Evolutionary conservation across 148 eudicot species (phyloP).

Genomic region (Suaeda aralocaspica): DNA sequence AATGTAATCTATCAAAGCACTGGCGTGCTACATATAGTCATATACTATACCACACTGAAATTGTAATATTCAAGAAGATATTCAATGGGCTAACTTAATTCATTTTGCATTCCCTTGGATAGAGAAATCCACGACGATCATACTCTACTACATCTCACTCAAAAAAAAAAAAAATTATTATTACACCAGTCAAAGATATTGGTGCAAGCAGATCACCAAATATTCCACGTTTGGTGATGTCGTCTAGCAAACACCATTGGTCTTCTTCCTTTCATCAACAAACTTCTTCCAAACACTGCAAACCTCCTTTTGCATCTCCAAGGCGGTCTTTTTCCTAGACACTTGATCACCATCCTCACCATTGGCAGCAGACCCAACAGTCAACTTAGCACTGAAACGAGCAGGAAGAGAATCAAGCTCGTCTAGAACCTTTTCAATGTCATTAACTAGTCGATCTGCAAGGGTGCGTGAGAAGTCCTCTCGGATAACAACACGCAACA

Average conservation of each 20-base stretch:
- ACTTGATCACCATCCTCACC: background rate
- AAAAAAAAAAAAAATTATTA: background rate
- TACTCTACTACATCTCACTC: background rate
- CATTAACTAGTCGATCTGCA: conserved; percentile 57
- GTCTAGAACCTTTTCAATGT: conserved; percentile 46
- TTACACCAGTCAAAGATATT: background rate
- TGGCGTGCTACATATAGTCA: background rate
- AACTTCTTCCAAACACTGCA: conserved; percentile 59
- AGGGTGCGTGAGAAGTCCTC: conserved; percentile 78
- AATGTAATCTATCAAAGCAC: background rate
- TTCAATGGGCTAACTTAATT: background rate
- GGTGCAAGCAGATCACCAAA: background rate
- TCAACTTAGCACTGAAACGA: conserved; percentile 41
- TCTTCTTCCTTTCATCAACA: conserved; percentile 56
- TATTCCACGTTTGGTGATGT: background rate
- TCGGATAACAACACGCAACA: conserved; percentile 60
- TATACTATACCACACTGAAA: background rate
- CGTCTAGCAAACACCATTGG: conserved; percentile 54
- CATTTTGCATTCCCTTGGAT: background rate
- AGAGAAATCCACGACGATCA: conserved; percentile 3
- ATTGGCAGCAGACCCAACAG: background rate
- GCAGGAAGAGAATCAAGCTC: conserved; percentile 60
- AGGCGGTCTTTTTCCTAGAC: conserved; percentile 36
- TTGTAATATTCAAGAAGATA: background rate
- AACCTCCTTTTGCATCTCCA: conserved; percentile 50